phyloP scores from a whole-genome alignment of 225 moss, liverwort and hornwort genomes.

The Ulota crispa region DNA sequence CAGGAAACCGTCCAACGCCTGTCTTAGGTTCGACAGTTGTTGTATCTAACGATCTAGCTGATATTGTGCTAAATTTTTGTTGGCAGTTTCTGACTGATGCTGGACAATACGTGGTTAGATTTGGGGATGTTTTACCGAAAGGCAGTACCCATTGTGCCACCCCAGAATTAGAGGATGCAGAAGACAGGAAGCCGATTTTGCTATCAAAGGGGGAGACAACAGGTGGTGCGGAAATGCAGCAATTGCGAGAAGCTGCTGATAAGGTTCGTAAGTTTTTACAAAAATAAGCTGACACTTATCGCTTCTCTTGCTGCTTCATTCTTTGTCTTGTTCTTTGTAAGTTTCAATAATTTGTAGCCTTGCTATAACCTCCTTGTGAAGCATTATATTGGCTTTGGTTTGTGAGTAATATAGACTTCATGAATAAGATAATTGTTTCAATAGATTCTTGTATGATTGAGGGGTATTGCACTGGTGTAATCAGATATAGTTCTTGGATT shows the following conservation, averaged over 20 bases:
- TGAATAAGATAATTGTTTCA: neutral
- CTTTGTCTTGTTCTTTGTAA: neutral
- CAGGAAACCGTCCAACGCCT: neutral
- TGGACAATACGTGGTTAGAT: slow-evolving; percentile 86
- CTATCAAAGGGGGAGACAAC: slow-evolving; percentile 39
- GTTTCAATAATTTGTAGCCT: neutral
- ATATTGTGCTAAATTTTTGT: slow-evolving; percentile 15
- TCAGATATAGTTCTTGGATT: neutral
- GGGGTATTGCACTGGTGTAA: neutral
- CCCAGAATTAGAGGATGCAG: slow-evolving; percentile 18
- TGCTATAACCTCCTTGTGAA: slow-evolving; percentile 2
- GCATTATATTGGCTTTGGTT: neutral
- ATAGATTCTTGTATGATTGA: neutral
- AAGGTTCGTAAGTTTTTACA: slow-evolving; percentile 25
- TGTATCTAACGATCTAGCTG: neutral
- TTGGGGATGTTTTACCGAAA: slow-evolving; percentile 66
- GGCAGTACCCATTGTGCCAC: slow-evolving; percentile 21
- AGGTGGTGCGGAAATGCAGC: slow-evolving; percentile 44
- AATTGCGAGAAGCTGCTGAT: slow-evolving; percentile 45
- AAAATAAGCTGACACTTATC: neutral
- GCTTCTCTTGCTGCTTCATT: neutral
- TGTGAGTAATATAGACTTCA: neutral
- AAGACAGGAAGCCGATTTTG: slow-evolving; percentile 50
- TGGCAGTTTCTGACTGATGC: slow-evolving; percentile 91
- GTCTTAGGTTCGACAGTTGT: neutral